phyloP scores from a whole-genome alignment of 2,329 filamentous ascomycete genomes.

The Boeremia exigua region DNA sequence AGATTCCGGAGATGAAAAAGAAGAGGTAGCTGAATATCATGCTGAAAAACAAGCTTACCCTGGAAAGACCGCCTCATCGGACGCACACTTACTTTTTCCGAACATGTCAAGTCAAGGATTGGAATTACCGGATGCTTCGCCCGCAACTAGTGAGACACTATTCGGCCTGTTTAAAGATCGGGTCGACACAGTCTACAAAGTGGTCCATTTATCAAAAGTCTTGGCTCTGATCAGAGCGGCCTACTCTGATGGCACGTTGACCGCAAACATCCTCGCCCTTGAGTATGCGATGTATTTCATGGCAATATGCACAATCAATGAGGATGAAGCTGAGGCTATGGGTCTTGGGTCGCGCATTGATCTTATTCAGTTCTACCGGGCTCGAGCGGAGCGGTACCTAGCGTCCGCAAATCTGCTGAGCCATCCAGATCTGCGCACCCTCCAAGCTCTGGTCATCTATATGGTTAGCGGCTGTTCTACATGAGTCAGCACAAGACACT shows the following conservation, averaged over 20 bases:
- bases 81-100: not conserved
- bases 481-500: no score
- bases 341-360: not conserved
- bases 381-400: not conserved
- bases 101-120: no score
- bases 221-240: not conserved
- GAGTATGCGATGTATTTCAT: constrained; percentile 11
- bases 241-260: not conserved
- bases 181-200: constrained; percentile 19
- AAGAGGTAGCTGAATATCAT: not conserved
- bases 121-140: not conserved
- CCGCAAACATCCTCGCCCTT: not conserved
- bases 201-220: constrained; percentile 18
- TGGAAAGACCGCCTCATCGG: not conserved
- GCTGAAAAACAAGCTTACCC: not conserved
- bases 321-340: not conserved
- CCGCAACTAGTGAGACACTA: not conserved
- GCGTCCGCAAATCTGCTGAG: constrained; percentile 7
- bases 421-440: constrained; percentile 4
- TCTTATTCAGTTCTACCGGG: not conserved
- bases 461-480: no score
- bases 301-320: constrained; percentile 11
- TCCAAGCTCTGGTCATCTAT: not conserved
- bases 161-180: constrained; percentile 14
- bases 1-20: not conserved